These are phyloP conservation scores for Arabidopsis lyrata DNA, from an alignment of 441 rosid genomes.

Conservation along the genomic window DNA sequence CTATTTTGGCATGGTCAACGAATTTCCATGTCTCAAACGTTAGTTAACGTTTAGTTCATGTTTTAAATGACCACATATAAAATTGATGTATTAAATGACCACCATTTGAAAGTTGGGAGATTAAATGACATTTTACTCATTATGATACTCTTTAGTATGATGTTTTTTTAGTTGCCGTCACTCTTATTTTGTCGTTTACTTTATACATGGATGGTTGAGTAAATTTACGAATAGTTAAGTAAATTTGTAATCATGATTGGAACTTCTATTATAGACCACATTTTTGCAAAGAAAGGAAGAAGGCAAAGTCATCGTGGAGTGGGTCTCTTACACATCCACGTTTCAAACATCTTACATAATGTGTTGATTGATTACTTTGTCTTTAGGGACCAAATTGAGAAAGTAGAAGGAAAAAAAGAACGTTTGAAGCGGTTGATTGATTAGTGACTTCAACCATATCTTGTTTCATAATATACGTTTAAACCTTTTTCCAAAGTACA, in stretches of 20 bases:
- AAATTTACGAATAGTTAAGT: neutral
- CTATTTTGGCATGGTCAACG: too few species aligned
- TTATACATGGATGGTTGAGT: neutral
- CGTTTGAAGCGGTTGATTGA: neutral
- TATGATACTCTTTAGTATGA: too few species aligned
- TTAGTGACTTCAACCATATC: neutral
- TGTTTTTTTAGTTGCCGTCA: neutral
- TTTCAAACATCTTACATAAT: constrained; percentile 26
- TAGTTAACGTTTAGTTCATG: too few species aligned
- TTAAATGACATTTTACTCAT: too few species aligned
- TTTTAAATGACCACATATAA: too few species aligned
- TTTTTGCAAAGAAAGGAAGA: constrained; percentile 13
- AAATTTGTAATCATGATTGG: constrained; percentile 9
- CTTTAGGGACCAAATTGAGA: constrained; percentile 4
- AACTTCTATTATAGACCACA: neutral
- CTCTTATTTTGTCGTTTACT: neutral
- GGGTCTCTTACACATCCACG: constrained; percentile 33
- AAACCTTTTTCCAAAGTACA: too few species aligned
- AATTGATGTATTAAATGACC: too few species aligned
- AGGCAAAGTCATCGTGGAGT: constrained; percentile 28
- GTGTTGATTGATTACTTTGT: constrained; percentile 22
- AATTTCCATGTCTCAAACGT: too few species aligned
- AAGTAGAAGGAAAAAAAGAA: neutral
- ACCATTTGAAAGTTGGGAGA: too few species aligned
- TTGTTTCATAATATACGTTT: neutral